Conservation (phyloP, 257 asterid species). For the Scutellaria baicalensis region DNA sequence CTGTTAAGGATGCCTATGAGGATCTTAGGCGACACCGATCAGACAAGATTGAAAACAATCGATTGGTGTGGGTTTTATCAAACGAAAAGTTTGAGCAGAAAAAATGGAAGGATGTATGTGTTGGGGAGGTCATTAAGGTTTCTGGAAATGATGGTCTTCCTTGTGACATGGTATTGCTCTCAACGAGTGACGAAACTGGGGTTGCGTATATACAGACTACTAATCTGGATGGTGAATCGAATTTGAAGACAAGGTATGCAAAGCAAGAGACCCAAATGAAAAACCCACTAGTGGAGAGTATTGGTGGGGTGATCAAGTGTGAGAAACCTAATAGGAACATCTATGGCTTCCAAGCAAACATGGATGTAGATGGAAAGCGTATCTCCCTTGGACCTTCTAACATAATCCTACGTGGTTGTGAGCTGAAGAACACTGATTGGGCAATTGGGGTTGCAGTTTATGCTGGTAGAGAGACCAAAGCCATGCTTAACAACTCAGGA, state of each 20-base stretch:
- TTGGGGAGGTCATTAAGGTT: constrained; percentile 75
- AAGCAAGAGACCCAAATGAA: constrained; percentile 89
- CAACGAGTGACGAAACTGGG: constrained; percentile 84
- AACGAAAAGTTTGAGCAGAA: constrained; percentile 51
- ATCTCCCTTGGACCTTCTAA: constrained; percentile 95
- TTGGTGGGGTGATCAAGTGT: constrained; percentile 73
- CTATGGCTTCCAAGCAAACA: constrained; percentile 84
- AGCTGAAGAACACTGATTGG: constrained; percentile 92
- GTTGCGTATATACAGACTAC: constrained; percentile 87
- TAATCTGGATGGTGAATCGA: constrained; percentile 96
- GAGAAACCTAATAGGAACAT: constrained; percentile 96
- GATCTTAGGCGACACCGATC: constrained; percentile 87
- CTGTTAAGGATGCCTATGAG: constrained; percentile 87
- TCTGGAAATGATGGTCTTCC: constrained; percentile 72
- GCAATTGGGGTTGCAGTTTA: constrained; percentile 82
- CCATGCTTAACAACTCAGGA: constrained; percentile 95
- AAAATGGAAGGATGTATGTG: constrained; percentile 75
- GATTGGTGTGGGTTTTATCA: constrained; percentile 56
- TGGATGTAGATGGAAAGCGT: constrained; percentile 83
- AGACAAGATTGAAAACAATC: constrained; percentile 80
- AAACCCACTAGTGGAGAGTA: constrained; percentile 29
- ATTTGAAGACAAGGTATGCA: constrained; percentile 91
- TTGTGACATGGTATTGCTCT: constrained; percentile 91
- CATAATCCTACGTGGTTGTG: constrained; percentile 90
- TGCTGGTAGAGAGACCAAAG: constrained; percentile 92